phyloP scores from a whole-genome alignment of 78 protist genomes.

The Creolimax fragrantissima region DNA sequence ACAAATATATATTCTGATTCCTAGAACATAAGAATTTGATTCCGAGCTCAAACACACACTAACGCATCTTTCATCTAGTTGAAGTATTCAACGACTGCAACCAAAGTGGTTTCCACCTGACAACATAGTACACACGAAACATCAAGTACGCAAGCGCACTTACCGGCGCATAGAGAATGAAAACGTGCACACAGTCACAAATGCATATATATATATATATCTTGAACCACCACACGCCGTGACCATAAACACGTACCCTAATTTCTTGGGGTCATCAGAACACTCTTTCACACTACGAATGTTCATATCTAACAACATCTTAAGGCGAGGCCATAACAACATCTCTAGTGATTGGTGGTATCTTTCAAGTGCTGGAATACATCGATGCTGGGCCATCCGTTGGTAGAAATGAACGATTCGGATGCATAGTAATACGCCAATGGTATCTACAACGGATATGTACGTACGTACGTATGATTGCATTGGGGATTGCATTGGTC shows the following conservation, averaged over 20 bases:
- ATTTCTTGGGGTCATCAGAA: background rate
- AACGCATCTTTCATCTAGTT: too few relatives aligned
- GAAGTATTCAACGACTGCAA: too few relatives aligned
- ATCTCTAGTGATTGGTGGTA: background rate
- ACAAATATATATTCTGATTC: too few relatives aligned
- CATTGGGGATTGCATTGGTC: background rate
- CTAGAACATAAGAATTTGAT: too few relatives aligned
- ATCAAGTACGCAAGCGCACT: too few relatives aligned
- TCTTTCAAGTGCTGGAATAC: background rate
- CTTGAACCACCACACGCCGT: background rate
- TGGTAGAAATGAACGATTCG: background rate
- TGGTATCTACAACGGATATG: background rate
- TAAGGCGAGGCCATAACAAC: background rate
- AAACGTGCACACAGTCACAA: background rate
- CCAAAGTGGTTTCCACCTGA: too few relatives aligned
- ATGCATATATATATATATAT: background rate
- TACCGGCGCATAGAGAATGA: too few relatives aligned
- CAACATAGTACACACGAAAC: too few relatives aligned
- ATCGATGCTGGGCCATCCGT: background rate
- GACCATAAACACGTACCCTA: background rate
- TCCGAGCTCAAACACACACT: too few relatives aligned
- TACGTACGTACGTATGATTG: background rate
- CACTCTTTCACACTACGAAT: background rate
- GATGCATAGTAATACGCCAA: constrained; percentile 1
- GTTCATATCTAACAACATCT: background rate